phyloP scores from a whole-genome alignment of 805 yeast genomes.

The Zygosaccharomyces bailii region DNA sequence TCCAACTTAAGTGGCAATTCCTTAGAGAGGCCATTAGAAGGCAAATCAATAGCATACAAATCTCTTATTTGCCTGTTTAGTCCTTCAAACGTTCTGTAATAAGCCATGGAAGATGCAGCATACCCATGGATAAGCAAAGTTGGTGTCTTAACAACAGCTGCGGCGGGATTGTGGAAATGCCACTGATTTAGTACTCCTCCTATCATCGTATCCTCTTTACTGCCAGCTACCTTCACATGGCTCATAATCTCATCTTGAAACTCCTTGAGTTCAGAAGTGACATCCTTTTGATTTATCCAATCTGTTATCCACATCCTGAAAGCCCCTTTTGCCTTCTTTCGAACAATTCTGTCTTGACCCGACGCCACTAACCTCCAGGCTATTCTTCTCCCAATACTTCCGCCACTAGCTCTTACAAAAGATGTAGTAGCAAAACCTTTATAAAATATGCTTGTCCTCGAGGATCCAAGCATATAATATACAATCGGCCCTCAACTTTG shows the following conservation, averaged over 20 bases:
- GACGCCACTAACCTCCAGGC: not conserved
- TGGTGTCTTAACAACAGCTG: conserved; percentile 31
- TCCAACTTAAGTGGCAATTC: conserved; percentile 38
- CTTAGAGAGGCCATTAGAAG: conserved; percentile 67
- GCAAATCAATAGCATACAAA: conserved; percentile 65
- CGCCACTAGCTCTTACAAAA: not conserved
- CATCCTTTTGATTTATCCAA: conserved; percentile 13
- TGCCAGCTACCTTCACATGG: conserved; percentile 17
- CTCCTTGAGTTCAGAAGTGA: conserved; percentile 15
- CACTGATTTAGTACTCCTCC: conserved; percentile 32
- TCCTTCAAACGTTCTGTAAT: conserved; percentile 61
- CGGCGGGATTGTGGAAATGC: conserved; percentile 31
- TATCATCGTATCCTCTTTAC: conserved; percentile 19
- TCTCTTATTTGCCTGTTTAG: conserved; percentile 48
- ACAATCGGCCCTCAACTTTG: not conserved
- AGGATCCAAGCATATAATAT: not conserved
- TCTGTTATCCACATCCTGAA: conserved; percentile 6
- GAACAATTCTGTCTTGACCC: not conserved
- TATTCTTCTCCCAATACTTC: not conserved
- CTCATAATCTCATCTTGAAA: conserved; percentile 28
- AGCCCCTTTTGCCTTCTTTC: not conserved
- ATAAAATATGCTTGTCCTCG: not conserved
- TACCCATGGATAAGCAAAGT: conserved; percentile 80
- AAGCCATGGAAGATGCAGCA: conserved; percentile 87
- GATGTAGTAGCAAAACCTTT: not conserved